Base-by-base conservation (phyloP, 345 rosid genomes). In the Triadica sebifera region DNA sequence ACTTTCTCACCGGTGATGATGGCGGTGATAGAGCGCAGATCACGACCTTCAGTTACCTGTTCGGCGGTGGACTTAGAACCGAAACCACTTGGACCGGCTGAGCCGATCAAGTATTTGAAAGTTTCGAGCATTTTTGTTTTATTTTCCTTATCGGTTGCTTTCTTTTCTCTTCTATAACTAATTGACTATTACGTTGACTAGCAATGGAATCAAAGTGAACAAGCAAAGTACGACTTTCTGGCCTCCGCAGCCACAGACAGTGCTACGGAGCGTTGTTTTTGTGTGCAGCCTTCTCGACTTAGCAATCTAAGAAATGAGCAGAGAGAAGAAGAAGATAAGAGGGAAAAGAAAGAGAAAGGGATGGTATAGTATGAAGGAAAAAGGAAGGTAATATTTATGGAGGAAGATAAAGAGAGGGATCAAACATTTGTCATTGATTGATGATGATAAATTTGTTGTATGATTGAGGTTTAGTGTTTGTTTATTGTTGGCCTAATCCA, bases 51-150 rank as follows among this genome's bases (percentile, higher is more conserved):
- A 0, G 97, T 93, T 20, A 90, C 98, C 53, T 88, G 81, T 20
- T 88, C 98, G 70, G 96, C 98, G 70, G 96, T 90, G 78, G 99
- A 86, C 78, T 90, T 95, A 71, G 99, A 91, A 70, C 99, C 92
- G 75, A 80, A 95, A 24, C 98, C 97, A 74, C 91, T 87, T 55
- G 88, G 82, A 4, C 99, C 99, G 73, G 78, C 82, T 24, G 91
- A 78, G 74, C 99, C 99, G 84, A 88, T 63, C 15, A 95, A 87
- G 86, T 93, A 95, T 78, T 67, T 91, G 6, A 91, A 80, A 1
- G 93, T 87, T 61, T 87, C 93, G 5, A 95, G 81, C 99, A 95
- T 93, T 74, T 64, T 60, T 15, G 16, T 16, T 29, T 29, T 29
- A 29, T 29, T 29, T 29, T 29, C 5, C 39, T 16, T 17, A 9